Evolutionary conservation across 306 rosid genomes (phyloP), one percentile per base, ranked within the genome.

Genomic region (Citrullus mucosospermus): DNA sequence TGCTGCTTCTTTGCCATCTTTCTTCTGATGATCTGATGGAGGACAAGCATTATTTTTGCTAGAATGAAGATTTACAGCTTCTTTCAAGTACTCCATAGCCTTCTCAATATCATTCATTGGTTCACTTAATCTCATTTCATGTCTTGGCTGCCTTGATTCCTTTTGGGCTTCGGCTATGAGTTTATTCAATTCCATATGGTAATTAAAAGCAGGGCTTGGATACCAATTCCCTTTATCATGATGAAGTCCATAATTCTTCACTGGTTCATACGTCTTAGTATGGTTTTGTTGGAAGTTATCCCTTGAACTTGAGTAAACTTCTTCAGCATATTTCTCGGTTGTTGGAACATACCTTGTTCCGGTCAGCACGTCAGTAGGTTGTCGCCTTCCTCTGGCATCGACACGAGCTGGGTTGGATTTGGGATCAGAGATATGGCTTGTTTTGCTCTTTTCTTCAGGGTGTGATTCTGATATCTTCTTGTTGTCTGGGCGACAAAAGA

Each of bases 101-200:
- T 56, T 83, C 20, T 57, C 83, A 57, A 76, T 82, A 38, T 91
- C 87, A 73, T 63, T 61, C 36, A 79, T 90, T 6, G 97, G 83
- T 65, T 30, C 32, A 38, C 84, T 83, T 18, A 90, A 78, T 5
- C 18, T 84, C 20, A 70, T 77, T 34, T 38, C 39, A 13, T 43
- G 44, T 55, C 30, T 77, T 43, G 85, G 81, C 44, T 58, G 85
- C 60, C 78, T 82, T 59, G 80, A 82, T 68, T 87, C 85, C 38
- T 76, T 80, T 43, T 68, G 82, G 81, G 60, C 56, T 69, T 81
- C 75, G 79, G 78, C 30, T 9, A 77, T 14, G 80, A 83, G 85
- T 4, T 80, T 86, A 32, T 81, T 82, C 48, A 38, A 34, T 0
- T 65, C 25, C 28, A 9, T 10, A 8, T 9, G 48, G 48, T 10